Base-by-base conservation (phyloP, 2,329 filamentous ascomycete genomes). In the Pseudopithomyces chartarum region DNA sequence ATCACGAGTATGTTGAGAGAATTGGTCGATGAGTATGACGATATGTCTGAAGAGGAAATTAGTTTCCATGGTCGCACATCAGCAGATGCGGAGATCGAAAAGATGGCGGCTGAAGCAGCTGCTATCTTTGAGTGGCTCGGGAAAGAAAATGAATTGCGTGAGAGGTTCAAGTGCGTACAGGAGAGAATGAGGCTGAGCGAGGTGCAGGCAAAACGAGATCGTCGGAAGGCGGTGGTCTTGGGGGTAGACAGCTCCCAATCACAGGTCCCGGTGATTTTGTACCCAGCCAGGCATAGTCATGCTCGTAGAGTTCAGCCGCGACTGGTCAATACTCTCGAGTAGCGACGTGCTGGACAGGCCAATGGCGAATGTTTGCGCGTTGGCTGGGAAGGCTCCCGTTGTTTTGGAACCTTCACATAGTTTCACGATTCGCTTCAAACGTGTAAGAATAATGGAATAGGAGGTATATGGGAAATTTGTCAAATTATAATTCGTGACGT, bases 111-210 rank as follows among this genome's bases (percentile, higher is more conserved):
- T 20, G 20, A 36, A 6, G 6, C 13, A 1, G 10, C 54, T 10
- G 11, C 19, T 6, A 38, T 61, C n/a, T 20, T 58, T 38, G 26
- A 22, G 23, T 63, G 58, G 58, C 20, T 59, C 2, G 20, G 33
- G 7, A 22, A 22, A 2, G 51, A 56, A 10, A 34, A 39, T 34
- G 48, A 56, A 32, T 23, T 59, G 48, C 46, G 13, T n/a, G 40
- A 29, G 29, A 22, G 43, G 36, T 51, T 58, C 13, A 43, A 42
- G 33, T 38, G 44, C 36, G 34, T 43, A 50, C 23, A 32, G 23
- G 22, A 7, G 8, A 52, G 33, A 20, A 38, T 57, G 51, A 52
- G 15, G 34, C 34, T 36, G 6, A 5, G 15, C 3, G 34, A 42
- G 48, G 39, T 38, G 44, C 46, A 53, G 26, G 44, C 29, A 23